Evolutionary conservation across 2,329 filamentous ascomycete genomes (phyloP).

Genomic region (Metarhizium sp.): DNA sequence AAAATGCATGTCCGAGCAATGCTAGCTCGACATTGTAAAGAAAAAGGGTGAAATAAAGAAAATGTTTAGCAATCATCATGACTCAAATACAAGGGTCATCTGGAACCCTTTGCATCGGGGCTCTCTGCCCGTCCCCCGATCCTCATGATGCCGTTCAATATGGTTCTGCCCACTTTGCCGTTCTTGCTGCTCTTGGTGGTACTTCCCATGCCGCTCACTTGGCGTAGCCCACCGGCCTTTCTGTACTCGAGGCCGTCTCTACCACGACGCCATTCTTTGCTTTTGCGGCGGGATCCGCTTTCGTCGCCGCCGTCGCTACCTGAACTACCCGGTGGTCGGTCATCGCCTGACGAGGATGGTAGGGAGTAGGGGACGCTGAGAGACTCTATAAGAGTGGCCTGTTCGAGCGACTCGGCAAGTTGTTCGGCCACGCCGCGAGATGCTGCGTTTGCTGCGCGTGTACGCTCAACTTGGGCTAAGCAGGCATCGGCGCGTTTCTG

Average conservation of each 20-base stretch:
- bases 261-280: conserved; percentile 22
- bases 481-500: conserved; percentile 43
- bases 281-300: conserved; percentile 15
- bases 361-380: conserved; percentile 20
- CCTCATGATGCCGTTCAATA: conserved; percentile 35
- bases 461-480: conserved; percentile 36
- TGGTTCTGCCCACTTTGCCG: conserved; percentile 30
- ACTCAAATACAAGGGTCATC: conserved; percentile 3
- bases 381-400: conserved; percentile 26
- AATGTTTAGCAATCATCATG: background rate
- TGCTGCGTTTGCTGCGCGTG: conserved; percentile 28
- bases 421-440: conserved; percentile 23
- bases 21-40: background rate
- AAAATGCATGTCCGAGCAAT: background rate
- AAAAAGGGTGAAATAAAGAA: background rate
- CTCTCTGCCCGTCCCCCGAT: conserved; percentile 32
- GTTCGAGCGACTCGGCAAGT: conserved; percentile 40
- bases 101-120: conserved; percentile 25
- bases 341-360: conserved; percentile 18
- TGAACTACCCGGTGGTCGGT: conserved; percentile 37
- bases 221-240: conserved; percentile 18
- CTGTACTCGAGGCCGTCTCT: conserved; percentile 15
- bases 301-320: conserved; percentile 33
- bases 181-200: conserved; percentile 25
- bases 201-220: conserved; percentile 16